These are phyloP conservation scores for Blastobotrys indianensis DNA, from an alignment of 1,139 yeast genomes.

Conservation along the genomic window DNA sequence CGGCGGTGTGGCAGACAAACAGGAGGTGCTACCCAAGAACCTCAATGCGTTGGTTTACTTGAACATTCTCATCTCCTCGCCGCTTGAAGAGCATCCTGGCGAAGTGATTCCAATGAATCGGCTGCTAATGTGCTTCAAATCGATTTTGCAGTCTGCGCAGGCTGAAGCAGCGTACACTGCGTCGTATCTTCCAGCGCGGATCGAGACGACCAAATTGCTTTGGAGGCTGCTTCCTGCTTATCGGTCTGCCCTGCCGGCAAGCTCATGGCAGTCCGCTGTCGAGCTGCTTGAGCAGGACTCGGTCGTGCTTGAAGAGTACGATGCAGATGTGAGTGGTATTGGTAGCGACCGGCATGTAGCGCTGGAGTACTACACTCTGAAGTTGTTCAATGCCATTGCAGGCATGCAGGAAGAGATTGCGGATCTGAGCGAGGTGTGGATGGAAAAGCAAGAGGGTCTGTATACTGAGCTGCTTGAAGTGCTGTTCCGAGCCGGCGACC, in stretches of 20 bases:
- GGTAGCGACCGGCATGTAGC: slow-evolving; percentile 26
- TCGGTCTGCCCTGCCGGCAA: slow-evolving; percentile 20
- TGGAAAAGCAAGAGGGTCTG: slow-evolving; percentile 29
- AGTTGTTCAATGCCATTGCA: slow-evolving; percentile 36
- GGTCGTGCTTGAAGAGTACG: slow-evolving; percentile 35
- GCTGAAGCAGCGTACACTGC: slow-evolving; percentile 56
- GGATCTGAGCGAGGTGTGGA: slow-evolving; percentile 30
- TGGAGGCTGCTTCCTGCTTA: slow-evolving; percentile 36
- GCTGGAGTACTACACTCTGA: slow-evolving; percentile 46
- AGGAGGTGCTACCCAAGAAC: neutral
- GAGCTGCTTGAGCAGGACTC: slow-evolving; percentile 22
- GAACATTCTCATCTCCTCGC: slow-evolving; percentile 41
- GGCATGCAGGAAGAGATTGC: slow-evolving; percentile 29
- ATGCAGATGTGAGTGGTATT: neutral
- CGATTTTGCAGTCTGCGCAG: slow-evolving; percentile 53
- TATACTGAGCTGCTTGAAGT: slow-evolving; percentile 38
- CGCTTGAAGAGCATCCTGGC: slow-evolving; percentile 20
- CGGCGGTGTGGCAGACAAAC: neutral
- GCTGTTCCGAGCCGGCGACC: slow-evolving; percentile 11
- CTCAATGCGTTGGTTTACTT: slow-evolving; percentile 46
- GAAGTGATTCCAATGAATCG: slow-evolving; percentile 21
- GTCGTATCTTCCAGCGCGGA: slow-evolving; percentile 46
- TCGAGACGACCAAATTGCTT: slow-evolving; percentile 48
- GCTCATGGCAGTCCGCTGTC: slow-evolving; percentile 23
- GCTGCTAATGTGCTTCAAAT: slow-evolving; percentile 51